A percentile compares a stretch with the other conserved stretches of the same genome.
phyloP scores from a whole-genome alignment of 257 asterid species.

The Gentiana straminea region DNA sequence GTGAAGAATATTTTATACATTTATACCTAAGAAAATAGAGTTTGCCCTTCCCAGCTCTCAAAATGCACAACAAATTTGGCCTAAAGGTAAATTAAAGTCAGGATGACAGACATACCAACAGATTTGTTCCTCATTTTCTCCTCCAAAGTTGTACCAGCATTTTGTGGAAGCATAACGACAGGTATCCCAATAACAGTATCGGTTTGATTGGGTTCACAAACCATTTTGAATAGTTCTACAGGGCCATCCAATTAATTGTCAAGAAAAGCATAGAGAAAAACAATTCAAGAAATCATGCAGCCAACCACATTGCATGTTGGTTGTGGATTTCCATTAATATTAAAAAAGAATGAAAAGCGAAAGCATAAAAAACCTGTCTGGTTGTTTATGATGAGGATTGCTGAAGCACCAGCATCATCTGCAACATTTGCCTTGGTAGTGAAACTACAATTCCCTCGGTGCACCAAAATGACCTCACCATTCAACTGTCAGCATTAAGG shows the following conservation, averaged over 20 bases:
- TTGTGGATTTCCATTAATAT: no score
- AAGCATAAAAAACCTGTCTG: conserved; percentile 40
- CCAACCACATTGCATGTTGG: no score
- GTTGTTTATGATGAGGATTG: conserved; percentile 67
- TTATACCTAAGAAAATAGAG: no score
- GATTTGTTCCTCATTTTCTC: conserved; percentile 39
- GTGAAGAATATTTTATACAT: no score
- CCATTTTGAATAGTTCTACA: conserved; percentile 99
- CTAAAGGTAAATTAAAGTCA: not conserved
- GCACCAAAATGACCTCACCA: conserved; percentile 83
- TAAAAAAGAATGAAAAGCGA: conserved; percentile 7
- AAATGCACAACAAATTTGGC: not conserved
- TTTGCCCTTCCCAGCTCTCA: not conserved
- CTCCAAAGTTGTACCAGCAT: conserved; percentile 72
- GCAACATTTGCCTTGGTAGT: conserved; percentile 78
- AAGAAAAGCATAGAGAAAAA: not conserved
- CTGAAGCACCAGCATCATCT: conserved; percentile 87
- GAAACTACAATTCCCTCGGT: conserved; percentile 85
- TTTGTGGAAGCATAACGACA: conserved; percentile 87
- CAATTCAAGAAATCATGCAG: no score
- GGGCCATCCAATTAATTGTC: conserved; percentile 4
- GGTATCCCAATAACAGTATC: conserved; percentile 59
- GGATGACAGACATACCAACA: conserved; percentile 33
- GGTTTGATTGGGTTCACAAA: conserved; percentile 72
- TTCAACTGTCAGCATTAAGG: conserved; percentile 36